Percentiles rank a stretch among this genome's conserved stretches.
phyloP scores from a whole-genome alignment of 179 eudicot genomes.

The Patellifolia procumbens region DNA sequence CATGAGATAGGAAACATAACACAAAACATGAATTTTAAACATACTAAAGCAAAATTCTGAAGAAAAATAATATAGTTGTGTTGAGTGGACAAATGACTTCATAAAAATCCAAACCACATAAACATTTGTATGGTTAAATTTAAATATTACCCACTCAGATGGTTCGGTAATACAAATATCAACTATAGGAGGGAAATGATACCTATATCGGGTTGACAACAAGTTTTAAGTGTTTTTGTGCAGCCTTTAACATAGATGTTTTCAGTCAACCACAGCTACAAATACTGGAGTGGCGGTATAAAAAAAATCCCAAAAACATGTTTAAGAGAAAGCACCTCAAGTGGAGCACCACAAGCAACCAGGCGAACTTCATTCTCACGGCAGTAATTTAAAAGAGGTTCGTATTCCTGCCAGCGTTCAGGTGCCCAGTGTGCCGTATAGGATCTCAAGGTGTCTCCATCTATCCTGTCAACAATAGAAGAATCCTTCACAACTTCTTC shows the following conservation, averaged over 20 bases:
- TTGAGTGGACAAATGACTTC: constrained; percentile 8
- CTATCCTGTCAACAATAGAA: constrained; percentile 63
- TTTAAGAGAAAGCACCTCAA: constrained; percentile 58
- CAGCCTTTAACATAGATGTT: background rate
- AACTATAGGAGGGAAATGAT: background rate
- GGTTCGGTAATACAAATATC: background rate
- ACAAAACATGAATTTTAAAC: background rate
- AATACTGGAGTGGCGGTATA: background rate
- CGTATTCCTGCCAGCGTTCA: constrained; percentile 88
- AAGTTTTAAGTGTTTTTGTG: background rate
- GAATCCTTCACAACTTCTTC: constrained; percentile 25
- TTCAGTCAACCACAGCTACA: background rate
- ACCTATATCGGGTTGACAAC: background rate
- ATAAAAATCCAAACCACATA: background rate
- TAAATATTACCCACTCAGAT: background rate
- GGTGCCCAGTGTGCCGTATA: constrained; percentile 82
- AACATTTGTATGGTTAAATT: background rate
- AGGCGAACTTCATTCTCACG: constrained; percentile 75
- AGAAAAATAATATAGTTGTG: background rate
- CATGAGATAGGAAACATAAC: background rate
- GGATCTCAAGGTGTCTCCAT: constrained; percentile 66
- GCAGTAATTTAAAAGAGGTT: constrained; percentile 76
- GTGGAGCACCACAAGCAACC: constrained; percentile 91
- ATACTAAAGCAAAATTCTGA: background rate
- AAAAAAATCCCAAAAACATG: background rate